phyloP scores from a whole-genome alignment of 2,329 filamentous ascomycete species.

The Clathrospora elynae region DNA sequence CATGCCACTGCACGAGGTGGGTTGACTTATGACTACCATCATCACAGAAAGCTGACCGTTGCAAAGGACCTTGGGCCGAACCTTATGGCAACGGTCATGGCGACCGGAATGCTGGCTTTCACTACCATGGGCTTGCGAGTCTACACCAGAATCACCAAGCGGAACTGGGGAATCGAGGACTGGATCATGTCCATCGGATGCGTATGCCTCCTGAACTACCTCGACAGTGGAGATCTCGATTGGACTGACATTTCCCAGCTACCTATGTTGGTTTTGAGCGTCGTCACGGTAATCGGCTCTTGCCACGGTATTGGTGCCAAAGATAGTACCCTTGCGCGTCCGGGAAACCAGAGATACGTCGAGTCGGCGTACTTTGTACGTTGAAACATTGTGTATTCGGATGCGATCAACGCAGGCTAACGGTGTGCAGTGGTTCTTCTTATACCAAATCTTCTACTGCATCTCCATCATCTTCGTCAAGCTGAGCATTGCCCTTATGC shows the following conservation, averaged over 20 bases:
- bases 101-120: conserved; percentile 20
- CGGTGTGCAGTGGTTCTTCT: conserved; percentile 41
- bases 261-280: conserved; percentile 16
- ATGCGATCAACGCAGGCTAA: conserved; percentile 3
- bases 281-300: conserved; percentile 34
- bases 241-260: background rate
- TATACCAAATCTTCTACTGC: conserved; percentile 48
- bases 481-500: conserved; percentile 46
- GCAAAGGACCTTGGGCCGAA: conserved; percentile 19
- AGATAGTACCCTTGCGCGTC: conserved; percentile 20
- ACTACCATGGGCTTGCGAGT: conserved; percentile 22
- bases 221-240: background rate
- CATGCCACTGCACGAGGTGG: background rate
- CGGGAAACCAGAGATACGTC: conserved; percentile 21
- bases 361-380: conserved; percentile 20
- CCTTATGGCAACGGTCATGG: conserved; percentile 27
- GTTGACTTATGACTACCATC: too few species aligned
- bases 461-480: conserved; percentile 46
- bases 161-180: conserved; percentile 39
- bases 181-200: conserved; percentile 31
- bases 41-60: background rate
- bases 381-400: conserved; percentile 4
- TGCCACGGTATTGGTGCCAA: conserved; percentile 43
- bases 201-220: background rate
- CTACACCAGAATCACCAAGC: conserved; percentile 22